Evolutionary conservation across 768 basidiomycete species (phyloP).

Genomic region (Tylopilus plumbeoviolaceoides): DNA sequence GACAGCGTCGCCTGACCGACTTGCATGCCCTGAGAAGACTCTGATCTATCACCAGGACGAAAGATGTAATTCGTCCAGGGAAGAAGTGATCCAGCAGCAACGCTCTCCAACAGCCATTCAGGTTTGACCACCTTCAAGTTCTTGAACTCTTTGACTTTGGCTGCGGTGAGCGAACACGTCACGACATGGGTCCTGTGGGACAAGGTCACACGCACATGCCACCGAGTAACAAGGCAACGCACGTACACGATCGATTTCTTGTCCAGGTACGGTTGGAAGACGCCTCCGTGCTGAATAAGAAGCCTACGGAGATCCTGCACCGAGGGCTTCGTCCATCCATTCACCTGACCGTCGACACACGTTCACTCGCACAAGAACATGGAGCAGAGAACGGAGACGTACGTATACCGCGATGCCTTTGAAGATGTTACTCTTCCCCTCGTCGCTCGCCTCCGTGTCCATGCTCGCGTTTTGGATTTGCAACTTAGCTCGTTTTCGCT

Average conservation of each 20-base stretch:
- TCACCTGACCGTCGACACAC: constrained; percentile 50
- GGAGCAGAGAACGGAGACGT: constrained; percentile 26
- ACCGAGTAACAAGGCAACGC: not conserved
- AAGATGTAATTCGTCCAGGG: constrained; percentile 80
- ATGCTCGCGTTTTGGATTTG: constrained; percentile 68
- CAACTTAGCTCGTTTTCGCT: constrained; percentile 84
- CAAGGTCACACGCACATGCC: not conserved
- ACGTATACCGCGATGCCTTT: constrained; percentile 79
- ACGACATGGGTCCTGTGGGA: constrained; percentile 78
- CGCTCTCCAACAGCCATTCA: constrained; percentile 84
- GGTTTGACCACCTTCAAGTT: constrained; percentile 87
- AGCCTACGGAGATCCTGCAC: constrained; percentile 79
- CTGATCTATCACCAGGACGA: constrained; percentile 43
- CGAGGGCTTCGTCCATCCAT: constrained; percentile 86
- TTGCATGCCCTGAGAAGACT: constrained; percentile 45
- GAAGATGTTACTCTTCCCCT: constrained; percentile 53
- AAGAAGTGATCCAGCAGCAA: constrained; percentile 58
- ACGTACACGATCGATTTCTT: constrained; percentile 69
- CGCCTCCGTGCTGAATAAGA: constrained; percentile 79
- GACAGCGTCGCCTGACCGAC: constrained; percentile 18
- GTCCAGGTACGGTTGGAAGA: constrained; percentile 80
- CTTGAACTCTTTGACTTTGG: constrained; percentile 85
- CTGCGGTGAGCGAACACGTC: constrained; percentile 85
- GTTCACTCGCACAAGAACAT: not conserved
- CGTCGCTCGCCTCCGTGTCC: constrained; percentile 18